phyloP scores from a whole-genome alignment of 257 asterid species.

The Fraxinus quadrangulata region DNA sequence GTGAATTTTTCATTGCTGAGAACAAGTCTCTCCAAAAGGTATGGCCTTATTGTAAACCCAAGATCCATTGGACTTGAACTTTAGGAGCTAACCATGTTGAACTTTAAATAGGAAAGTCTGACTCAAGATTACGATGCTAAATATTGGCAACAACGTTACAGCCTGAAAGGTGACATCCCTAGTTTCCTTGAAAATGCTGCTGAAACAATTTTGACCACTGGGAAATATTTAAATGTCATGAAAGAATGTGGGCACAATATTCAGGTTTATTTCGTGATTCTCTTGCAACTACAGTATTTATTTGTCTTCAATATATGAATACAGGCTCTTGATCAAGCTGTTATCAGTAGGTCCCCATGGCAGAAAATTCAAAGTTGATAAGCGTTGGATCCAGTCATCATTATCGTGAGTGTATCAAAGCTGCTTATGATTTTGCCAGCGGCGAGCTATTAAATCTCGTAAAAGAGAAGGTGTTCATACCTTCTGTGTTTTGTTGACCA shows the following conservation, averaged over 20 bases:
- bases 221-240: constrained; percentile 96
- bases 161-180: constrained; percentile 95
- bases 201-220: constrained; percentile 89
- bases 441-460: constrained; percentile 90
- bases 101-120: constrained; percentile 81
- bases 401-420: constrained; percentile 87
- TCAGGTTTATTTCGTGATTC: constrained; percentile 57
- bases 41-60: constrained; percentile 23
- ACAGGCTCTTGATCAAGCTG: constrained; percentile 39
- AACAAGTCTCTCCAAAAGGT: constrained; percentile 95
- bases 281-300: constrained; percentile 21
- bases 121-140: constrained; percentile 90
- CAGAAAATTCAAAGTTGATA: constrained; percentile 78
- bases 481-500: constrained; percentile 16
- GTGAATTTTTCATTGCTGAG: constrained; percentile 96
- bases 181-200: constrained; percentile 95
- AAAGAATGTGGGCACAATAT: constrained; percentile 92
- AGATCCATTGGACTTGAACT: constrained; percentile 19
- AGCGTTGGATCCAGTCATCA: constrained; percentile 89
- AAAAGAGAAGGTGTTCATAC: constrained; percentile 74
- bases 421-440: constrained; percentile 96
- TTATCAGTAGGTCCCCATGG: constrained; percentile 72
- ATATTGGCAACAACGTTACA: constrained; percentile 96
- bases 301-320: constrained; percentile 30
- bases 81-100: constrained; percentile 36